Evolutionary conservation across 2,329 filamentous ascomycete genomes (phyloP), one percentile per base, ranked within the genome.

Genomic region (Talaromyces verruculosus): DNA sequence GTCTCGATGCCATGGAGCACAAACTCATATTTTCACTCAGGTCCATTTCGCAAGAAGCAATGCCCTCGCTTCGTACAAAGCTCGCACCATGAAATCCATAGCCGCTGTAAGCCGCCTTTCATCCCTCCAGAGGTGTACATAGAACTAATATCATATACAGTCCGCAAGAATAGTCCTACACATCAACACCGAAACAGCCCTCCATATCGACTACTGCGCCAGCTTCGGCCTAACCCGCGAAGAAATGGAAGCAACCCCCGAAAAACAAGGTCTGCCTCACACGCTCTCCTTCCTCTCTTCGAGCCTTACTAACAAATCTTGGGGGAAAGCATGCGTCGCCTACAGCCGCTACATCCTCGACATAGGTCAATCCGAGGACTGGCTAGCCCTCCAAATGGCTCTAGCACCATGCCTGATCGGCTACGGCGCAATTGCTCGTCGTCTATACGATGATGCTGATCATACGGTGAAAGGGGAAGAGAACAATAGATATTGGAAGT

Each of bases 281-380:
- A 43, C 25, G 28, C 35, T 10, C 6, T 3, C 5, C 8, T 4
- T 6, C 10, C n/a, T 7, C 1, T 45, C n/a, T 10, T n/a, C 8
- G 4, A 22, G 1, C n/a, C 2, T 2, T 49, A 22, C 35, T 45
- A 19, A 43, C 49, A 2, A 10, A 8, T 22, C 37, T 39, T 60
- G 8, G 41, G 47, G 55, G 3, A 43, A 22, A 84, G 89, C 90
- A n/a, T 93, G 90, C 73, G 91, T 89, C 8, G 91, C 91, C 51
- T 95, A 96, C 76, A 93, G 90, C 66, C 83, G 91, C 75, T 97
- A 94, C 76, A 89, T 97, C 30, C 87, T 97, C 64, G 94, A 98
- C 72, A 84, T 97, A 22, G 94, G 94, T 6, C 88, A 92, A 71
- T 92, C 90, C 1, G 88, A 95, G 74, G 93, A 97, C 80, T 96